These are phyloP conservation scores for Citrus glauca DNA, from an alignment of 345 rosid species.

Conservation along the genomic window DNA sequence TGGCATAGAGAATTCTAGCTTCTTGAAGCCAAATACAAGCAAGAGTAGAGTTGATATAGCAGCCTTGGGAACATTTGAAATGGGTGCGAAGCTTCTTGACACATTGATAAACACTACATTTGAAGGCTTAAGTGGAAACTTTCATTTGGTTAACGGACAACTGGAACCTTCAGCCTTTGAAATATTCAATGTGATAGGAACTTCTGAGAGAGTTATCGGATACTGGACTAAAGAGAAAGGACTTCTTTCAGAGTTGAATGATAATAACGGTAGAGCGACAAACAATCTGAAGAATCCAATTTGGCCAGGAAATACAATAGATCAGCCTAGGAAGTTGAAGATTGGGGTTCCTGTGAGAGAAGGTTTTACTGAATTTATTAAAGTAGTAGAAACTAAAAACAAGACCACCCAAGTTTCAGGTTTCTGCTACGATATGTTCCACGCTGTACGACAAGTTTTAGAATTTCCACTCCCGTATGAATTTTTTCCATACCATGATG, in stretches of 20 bases:
- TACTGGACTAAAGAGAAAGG: slow-evolving; percentile 30
- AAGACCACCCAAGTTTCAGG: slow-evolving; percentile 5
- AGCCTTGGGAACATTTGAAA: slow-evolving; percentile 14
- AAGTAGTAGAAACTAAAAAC: neutral
- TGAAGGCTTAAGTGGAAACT: slow-evolving; percentile 35
- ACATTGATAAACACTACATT: slow-evolving; percentile 18
- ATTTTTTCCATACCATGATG: slow-evolving; percentile 11
- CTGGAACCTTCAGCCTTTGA: slow-evolving; percentile 22
- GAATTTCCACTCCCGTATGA: slow-evolving; percentile 27
- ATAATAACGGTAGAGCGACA: neutral
- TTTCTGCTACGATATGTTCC: slow-evolving; percentile 29
- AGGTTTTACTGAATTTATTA: slow-evolving; percentile 29
- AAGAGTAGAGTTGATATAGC: neutral
- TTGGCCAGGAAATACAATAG: slow-evolving; percentile 45
- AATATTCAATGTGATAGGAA: slow-evolving; percentile 36
- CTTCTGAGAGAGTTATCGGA: slow-evolving; percentile 21
- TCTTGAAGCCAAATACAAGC: slow-evolving; percentile 5
- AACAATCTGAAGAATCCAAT: slow-evolving; percentile 12
- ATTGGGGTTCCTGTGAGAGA: slow-evolving; percentile 39
- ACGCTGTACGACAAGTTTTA: slow-evolving; percentile 17
- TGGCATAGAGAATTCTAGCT: neutral
- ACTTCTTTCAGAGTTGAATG: neutral
- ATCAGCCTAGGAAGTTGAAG: slow-evolving; percentile 24
- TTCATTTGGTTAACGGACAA: slow-evolving; percentile 30
- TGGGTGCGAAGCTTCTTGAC: slow-evolving; percentile 22